phyloP scores from a whole-genome alignment of 1,139 yeast genomes.

The Wickerhamomyces sp. region DNA sequence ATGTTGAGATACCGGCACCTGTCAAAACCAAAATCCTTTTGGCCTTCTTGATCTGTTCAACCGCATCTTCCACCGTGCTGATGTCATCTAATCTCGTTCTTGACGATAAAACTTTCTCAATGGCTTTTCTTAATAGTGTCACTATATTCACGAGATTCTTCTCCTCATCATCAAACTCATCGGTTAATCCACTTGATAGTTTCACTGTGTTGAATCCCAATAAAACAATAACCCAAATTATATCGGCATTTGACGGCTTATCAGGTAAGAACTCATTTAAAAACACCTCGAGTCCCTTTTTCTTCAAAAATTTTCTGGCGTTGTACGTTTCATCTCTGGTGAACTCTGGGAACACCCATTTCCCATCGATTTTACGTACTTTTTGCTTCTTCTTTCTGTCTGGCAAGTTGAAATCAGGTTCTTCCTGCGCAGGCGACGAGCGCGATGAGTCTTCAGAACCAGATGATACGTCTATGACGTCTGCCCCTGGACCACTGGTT shows the following conservation, averaged over 20 bases:
- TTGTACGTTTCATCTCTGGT: constrained; percentile 38
- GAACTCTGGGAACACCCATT: constrained; percentile 28
- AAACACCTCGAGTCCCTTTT: constrained; percentile 55
- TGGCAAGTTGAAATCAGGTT: too few species aligned
- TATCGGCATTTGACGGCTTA: constrained; percentile 42
- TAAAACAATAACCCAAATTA: constrained; percentile 11
- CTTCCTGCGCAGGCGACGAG: too few species aligned
- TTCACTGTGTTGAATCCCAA: constrained; percentile 30
- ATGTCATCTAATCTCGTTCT: constrained; percentile 50
- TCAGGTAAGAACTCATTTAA: constrained; percentile 56
- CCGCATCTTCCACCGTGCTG: constrained; percentile 55
- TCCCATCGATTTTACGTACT: constrained; percentile 23
- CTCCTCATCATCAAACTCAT: constrained; percentile 34
- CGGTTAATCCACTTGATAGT: constrained; percentile 30
- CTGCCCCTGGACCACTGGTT: too few species aligned
- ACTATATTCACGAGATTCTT: constrained; percentile 44
- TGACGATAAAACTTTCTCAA: constrained; percentile 50
- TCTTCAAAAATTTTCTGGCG: constrained; percentile 55
- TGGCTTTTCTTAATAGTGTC: constrained; percentile 50
- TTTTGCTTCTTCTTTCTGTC: constrained; percentile 3
- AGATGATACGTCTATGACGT: too few species aligned
- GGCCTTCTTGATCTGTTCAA: constrained; percentile 47
- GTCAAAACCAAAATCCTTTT: constrained; percentile 72
- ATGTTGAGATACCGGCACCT: constrained; percentile 95
- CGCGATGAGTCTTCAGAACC: too few species aligned